Evolutionary conservation across 371 early-diverging fungal genomes (phyloP).

Genomic region (Umbelopsis sp.): DNA sequence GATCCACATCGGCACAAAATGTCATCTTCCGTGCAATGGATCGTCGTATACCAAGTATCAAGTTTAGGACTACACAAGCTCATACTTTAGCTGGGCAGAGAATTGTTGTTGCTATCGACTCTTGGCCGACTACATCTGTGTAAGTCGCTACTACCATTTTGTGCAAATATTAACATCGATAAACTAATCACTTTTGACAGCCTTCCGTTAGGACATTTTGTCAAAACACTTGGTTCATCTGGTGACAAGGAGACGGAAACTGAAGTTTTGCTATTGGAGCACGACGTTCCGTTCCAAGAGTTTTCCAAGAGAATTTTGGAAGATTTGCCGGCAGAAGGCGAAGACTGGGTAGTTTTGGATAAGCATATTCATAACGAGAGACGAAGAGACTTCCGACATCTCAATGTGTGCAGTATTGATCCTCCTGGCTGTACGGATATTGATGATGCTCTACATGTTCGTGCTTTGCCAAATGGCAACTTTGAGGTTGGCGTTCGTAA

Average conservation of each 20-base stretch:
- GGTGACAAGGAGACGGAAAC: constrained; percentile 95
- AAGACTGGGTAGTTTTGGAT: constrained; percentile 77
- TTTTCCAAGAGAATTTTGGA: constrained; percentile 85
- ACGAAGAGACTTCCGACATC: constrained; percentile 80
- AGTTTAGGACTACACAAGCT: constrained; percentile 90
- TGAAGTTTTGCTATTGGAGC: constrained; percentile 92
- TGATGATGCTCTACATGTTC: constrained; percentile 98
- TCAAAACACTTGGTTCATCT: constrained; percentile 86
- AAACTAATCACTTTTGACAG: constrained; percentile 21
- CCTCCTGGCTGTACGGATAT: constrained; percentile 99
- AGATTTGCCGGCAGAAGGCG: constrained; percentile 88
- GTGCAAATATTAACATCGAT: background rate
- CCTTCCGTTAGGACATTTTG: constrained; percentile 90
- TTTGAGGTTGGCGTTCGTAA: constrained; percentile 87
- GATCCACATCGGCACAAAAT: constrained; percentile 51
- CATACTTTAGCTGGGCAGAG: constrained; percentile 74
- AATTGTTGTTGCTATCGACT: constrained; percentile 90
- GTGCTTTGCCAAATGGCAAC: constrained; percentile 86
- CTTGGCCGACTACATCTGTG: constrained; percentile 81
- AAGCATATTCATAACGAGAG: constrained; percentile 66
- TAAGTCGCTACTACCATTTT: constrained; percentile 31
- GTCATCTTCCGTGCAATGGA: constrained; percentile 90
- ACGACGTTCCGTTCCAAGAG: constrained; percentile 92
- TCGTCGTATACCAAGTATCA: constrained; percentile 88
- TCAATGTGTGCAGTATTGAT: constrained; percentile 97